Percentiles rank a stretch among this genome's conserved stretches.
Evolutionary conservation across 495 filamentous ascomycete species (phyloP).

Genomic region (Penicillium samsonianum): DNA sequence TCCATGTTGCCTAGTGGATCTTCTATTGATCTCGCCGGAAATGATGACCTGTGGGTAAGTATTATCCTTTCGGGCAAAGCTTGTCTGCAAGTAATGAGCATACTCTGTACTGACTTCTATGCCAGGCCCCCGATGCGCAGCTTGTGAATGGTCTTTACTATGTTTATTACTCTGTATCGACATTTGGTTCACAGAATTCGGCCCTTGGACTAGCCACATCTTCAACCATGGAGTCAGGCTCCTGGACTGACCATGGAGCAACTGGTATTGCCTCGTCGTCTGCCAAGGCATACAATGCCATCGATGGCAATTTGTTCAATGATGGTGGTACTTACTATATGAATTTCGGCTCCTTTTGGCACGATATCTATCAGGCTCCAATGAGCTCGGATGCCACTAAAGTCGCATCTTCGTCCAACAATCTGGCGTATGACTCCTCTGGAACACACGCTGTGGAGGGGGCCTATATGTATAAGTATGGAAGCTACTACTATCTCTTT

Average conservation of each 20-base stretch:
- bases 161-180: slow-evolving; percentile 70
- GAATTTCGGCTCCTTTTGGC: slow-evolving; percentile 73
- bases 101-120: background rate
- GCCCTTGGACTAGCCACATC: slow-evolving; percentile 72
- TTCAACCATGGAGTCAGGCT: slow-evolving; percentile 56
- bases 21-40: slow-evolving; percentile 60
- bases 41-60: slow-evolving; percentile 64
- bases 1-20: slow-evolving; percentile 59
- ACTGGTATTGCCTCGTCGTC: slow-evolving; percentile 55
- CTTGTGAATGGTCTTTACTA: slow-evolving; percentile 61
- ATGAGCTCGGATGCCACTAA: slow-evolving; percentile 52
- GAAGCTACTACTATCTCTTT: slow-evolving; percentile 69
- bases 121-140: slow-evolving; percentile 66
- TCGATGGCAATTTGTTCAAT: slow-evolving; percentile 65
- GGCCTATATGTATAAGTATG: slow-evolving; percentile 57
- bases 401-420: slow-evolving; percentile 37
- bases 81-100: background rate
- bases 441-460: slow-evolving; percentile 61
- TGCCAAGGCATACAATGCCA: slow-evolving; percentile 64
- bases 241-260: slow-evolving; percentile 57
- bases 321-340: slow-evolving; percentile 53
- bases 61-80: background rate
- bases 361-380: slow-evolving; percentile 63
- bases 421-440: slow-evolving; percentile 56
- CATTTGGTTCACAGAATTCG: slow-evolving; percentile 65